These are phyloP conservation scores for Sclerotinia glacialis DNA, from an alignment of 2,329 filamentous ascomycete species.

Conservation along the genomic window DNA sequence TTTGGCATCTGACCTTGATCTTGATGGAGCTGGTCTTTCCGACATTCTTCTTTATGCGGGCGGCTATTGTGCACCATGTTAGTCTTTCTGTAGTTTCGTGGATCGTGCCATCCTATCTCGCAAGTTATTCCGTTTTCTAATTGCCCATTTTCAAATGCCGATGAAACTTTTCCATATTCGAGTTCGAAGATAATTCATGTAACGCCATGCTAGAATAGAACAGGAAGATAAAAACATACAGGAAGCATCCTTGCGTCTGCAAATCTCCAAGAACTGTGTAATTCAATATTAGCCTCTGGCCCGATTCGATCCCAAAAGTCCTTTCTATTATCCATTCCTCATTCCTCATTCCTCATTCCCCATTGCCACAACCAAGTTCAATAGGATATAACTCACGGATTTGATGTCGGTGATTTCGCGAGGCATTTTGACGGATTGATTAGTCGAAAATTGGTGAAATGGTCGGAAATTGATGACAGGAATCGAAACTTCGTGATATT, in stretches of 20 bases:
- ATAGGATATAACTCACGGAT: slow-evolving; percentile 51
- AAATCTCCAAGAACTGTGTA: slow-evolving; percentile 96
- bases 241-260: slow-evolving; percentile 97
- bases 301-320: background rate
- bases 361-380: background rate
- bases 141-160: slow-evolving; percentile 6
- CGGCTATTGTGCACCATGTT: slow-evolving; percentile 53
- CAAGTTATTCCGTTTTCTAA: background rate
- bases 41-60: slow-evolving; percentile 89
- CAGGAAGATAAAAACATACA: slow-evolving; percentile 63
- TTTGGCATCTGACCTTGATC: slow-evolving; percentile 99
- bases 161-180: background rate
- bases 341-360: background rate
- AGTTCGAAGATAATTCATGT: background rate
- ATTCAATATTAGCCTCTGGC: slow-evolving; percentile 20
- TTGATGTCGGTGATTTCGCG: slow-evolving; percentile 98
- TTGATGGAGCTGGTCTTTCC: slow-evolving; percentile 82
- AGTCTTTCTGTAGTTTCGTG: slow-evolving; percentile 25
- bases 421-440: slow-evolving; percentile 78
- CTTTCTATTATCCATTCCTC: background rate
- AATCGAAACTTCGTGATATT: slow-evolving; percentile 22
- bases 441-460: slow-evolving; percentile 30
- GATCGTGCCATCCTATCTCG: slow-evolving; percentile 2
- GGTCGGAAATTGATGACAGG: slow-evolving; percentile 19
- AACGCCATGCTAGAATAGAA: background rate